These are phyloP conservation scores for Yarrowia sp. DNA, from an alignment of 805 yeast genomes.

Conservation along the genomic window DNA sequence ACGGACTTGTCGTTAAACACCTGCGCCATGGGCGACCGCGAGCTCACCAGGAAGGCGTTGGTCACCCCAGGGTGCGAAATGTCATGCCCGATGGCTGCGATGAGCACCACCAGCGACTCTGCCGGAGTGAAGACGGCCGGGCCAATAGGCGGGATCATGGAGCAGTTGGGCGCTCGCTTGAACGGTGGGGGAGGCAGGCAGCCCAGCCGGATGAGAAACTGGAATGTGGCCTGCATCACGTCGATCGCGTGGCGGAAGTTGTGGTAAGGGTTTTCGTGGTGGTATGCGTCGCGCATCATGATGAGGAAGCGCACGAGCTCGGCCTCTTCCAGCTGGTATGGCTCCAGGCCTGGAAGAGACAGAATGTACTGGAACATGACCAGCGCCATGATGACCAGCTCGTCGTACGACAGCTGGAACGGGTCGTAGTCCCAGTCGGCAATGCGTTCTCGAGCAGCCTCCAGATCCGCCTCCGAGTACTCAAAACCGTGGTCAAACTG, in stretches of 20 bases:
- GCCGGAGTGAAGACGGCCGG: slow-evolving; percentile 46
- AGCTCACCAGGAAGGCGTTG: slow-evolving; percentile 67
- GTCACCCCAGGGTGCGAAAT: slow-evolving; percentile 98
- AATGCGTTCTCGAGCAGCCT: slow-evolving; percentile 20
- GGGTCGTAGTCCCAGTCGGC: slow-evolving; percentile 38
- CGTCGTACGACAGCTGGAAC: slow-evolving; percentile 26
- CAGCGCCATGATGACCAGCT: slow-evolving; percentile 33
- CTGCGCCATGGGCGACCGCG: slow-evolving; percentile 67
- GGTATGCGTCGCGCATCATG: slow-evolving; percentile 77
- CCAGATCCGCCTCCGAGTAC: slow-evolving; percentile 12
- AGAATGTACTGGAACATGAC: slow-evolving; percentile 34
- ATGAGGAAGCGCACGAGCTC: slow-evolving; percentile 66
- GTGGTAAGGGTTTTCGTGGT: slow-evolving; percentile 88
- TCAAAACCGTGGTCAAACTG: slow-evolving; percentile 19
- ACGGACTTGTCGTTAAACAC: slow-evolving; percentile 71
- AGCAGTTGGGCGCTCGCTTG: slow-evolving; percentile 28
- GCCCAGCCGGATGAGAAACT: slow-evolving; percentile 54
- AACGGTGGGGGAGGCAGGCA: slow-evolving; percentile 46
- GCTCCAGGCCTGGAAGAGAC: slow-evolving; percentile 41
- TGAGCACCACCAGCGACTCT: slow-evolving; percentile 65
- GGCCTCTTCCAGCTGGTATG: slow-evolving; percentile 51
- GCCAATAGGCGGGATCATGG: slow-evolving; percentile 9
- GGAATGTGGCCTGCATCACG: slow-evolving; percentile 88
- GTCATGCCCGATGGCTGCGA: slow-evolving; percentile 94
- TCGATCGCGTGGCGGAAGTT: slow-evolving; percentile 96